phyloP scores from a whole-genome alignment of 441 rosid species.

The Populus hybrid region DNA sequence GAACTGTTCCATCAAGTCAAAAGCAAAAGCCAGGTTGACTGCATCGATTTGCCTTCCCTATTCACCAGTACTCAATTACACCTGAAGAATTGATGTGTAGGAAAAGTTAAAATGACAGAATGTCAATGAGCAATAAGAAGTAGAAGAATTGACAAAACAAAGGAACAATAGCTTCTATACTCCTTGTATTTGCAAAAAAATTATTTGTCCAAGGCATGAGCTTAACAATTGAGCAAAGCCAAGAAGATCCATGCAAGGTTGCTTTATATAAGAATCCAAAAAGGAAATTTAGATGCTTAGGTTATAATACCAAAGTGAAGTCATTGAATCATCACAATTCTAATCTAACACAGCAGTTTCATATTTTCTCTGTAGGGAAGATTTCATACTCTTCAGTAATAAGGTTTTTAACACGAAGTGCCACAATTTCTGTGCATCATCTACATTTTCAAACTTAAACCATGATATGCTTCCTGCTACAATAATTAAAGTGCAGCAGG shows the following conservation, averaged over 20 bases:
- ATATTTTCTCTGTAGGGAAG: neutral
- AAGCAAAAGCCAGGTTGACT: constrained; percentile 92
- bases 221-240: neutral
- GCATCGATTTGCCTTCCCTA: constrained; percentile 98
- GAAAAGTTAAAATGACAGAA: neutral
- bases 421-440: neutral
- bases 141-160: neutral
- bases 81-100: constrained; percentile 41
- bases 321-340: neutral
- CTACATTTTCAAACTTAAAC: neutral
- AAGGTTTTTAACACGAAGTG: neutral
- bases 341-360: neutral
- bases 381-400: neutral
- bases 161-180: constrained; percentile 1
- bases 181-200: neutral
- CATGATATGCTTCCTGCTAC: neutral
- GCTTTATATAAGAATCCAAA: neutral
- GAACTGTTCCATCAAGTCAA: constrained; percentile 77
- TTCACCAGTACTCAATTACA: constrained; percentile 71
- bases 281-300: neutral
- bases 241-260: neutral
- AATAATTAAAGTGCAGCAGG: neutral
- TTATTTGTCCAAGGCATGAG: neutral
- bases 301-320: neutral
- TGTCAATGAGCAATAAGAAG: neutral